Conservation (phyloP, 1,284 basidiomycete genomes). For the Abortiporus biennis region DNA sequence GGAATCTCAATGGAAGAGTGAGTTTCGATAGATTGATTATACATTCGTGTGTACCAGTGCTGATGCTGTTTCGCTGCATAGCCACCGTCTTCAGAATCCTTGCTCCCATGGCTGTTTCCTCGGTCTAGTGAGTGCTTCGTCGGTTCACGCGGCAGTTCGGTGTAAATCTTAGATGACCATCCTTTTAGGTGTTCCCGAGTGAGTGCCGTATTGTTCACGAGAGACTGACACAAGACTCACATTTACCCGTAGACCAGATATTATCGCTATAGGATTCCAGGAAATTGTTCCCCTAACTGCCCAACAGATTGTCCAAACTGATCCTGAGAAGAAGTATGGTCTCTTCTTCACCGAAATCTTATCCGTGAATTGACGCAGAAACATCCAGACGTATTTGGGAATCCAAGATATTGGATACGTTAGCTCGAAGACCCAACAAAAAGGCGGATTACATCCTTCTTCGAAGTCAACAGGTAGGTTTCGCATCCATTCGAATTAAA, state of each 20-base stretch:
- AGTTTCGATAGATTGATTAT: constrained; percentile 14
- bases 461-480: constrained; percentile 80
- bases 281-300: constrained; percentile 97
- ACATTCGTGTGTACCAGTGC: constrained; percentile 8
- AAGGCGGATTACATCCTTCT: constrained; percentile 79
- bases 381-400: constrained; percentile 79
- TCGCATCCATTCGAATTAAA: constrained; percentile 1
- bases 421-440: constrained; percentile 64
- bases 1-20: constrained; percentile 93
- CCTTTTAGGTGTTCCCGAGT: constrained; percentile 52
- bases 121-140: constrained; percentile 62
- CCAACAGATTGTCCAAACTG: constrained; percentile 94
- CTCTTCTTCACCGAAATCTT: neutral
- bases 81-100: constrained; percentile 74
- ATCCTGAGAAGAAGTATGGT: constrained; percentile 84
- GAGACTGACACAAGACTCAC: neutral
- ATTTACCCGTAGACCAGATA: constrained; percentile 64
- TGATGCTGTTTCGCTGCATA: constrained; percentile 8
- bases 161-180: too few species aligned
- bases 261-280: constrained; percentile 92
- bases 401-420: constrained; percentile 70
- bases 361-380: constrained; percentile 5
- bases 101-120: constrained; percentile 90
- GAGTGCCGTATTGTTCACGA: constrained; percentile 17
- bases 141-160: too few species aligned